Base-by-base conservation (phyloP, 148 eudicot genomes). In the Bassia scoparia region DNA sequence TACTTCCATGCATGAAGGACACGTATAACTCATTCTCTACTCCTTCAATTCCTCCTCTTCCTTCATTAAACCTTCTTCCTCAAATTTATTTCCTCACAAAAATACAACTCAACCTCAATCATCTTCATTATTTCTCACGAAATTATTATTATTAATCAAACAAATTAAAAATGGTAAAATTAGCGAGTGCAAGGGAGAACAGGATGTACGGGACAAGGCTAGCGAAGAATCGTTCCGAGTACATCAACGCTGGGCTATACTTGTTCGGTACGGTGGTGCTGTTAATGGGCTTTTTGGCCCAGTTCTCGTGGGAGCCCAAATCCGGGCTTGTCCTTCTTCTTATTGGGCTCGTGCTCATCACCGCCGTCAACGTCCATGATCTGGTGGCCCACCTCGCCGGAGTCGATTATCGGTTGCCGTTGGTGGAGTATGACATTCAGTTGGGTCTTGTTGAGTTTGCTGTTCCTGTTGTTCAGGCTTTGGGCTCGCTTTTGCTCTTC, bases 201-300 rank as follows among this genome's bases (percentile, higher is more conserved):
- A 76, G 98, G 60, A 64, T 63, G 69, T 93, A 93, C 82, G 98
- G 94, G 53, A 86, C 96, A 11, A 62, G 90, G 48, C 69, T 70
- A 69, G 50, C 76, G 2, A 76, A 87, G 29, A 81, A 80, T 70
- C 67, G 94, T 12, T 74, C 86, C 0, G 98, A 93, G 76, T 90
- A 93, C 84, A 82, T 86, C 65, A 93, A 89, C 76, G 94, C 96
- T 3, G 98, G 94, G 43, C 79, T 90, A 0, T 93, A 90, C 76
- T 66, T 89, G 14, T 90, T 93, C 49, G 72, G 88, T 0, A 81
- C 92, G 23, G 81, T 93, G 3, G 67, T 90, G 33, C 70, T 90
- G 1, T 16, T 78, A 1, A 18, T 81, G 48, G 98, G 96, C 0
- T 89, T 86, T 72, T 68, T 81, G 7, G 89, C 89, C 15, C 92